These are phyloP conservation scores for Talaromyces pinophilus DNA, from an alignment of 2,329 filamentous ascomycete species.

Conservation along the genomic window DNA sequence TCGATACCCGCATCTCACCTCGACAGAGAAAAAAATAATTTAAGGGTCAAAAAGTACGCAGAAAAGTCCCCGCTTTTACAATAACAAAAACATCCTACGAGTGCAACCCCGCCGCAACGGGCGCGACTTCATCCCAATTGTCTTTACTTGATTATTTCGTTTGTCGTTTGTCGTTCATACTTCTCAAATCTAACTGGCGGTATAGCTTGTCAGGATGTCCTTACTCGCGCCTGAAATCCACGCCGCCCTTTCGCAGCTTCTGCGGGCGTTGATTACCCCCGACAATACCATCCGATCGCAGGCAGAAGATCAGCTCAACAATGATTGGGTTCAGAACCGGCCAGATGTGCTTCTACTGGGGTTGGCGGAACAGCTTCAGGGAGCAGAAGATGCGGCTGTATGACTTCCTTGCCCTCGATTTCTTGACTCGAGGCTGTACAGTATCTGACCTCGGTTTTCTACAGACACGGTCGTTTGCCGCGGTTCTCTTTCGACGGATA, in stretches of 20 bases:
- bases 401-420: slow-evolving; percentile 31
- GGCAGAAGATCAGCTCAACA: slow-evolving; percentile 87
- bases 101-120: slow-evolving; percentile 20
- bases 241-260: slow-evolving; percentile 78
- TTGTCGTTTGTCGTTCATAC: slow-evolving; percentile 28
- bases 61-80: slow-evolving; percentile 25
- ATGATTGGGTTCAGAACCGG: slow-evolving; percentile 79
- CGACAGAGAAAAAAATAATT: slow-evolving; percentile 8
- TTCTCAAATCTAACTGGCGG: slow-evolving; percentile 25
- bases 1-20: background rate
- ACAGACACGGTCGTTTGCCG: slow-evolving; percentile 84
- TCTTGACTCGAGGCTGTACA: background rate
- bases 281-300: slow-evolving; percentile 84
- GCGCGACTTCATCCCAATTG: slow-evolving; percentile 23
- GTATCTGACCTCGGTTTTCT: background rate
- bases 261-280: slow-evolving; percentile 82
- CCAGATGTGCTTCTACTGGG: slow-evolving; percentile 93
- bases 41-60: slow-evolving; percentile 16
- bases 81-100: slow-evolving; percentile 28
- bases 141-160: slow-evolving; percentile 4
- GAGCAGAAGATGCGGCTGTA: slow-evolving; percentile 72
- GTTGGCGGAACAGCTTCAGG: slow-evolving; percentile 85
- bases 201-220: slow-evolving; percentile 64
- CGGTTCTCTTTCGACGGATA: slow-evolving; percentile 92
- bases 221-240: slow-evolving; percentile 82